Evolutionary conservation across 2,329 filamentous ascomycete species (phyloP).

Genomic region (Rhynchosporium secalis): DNA sequence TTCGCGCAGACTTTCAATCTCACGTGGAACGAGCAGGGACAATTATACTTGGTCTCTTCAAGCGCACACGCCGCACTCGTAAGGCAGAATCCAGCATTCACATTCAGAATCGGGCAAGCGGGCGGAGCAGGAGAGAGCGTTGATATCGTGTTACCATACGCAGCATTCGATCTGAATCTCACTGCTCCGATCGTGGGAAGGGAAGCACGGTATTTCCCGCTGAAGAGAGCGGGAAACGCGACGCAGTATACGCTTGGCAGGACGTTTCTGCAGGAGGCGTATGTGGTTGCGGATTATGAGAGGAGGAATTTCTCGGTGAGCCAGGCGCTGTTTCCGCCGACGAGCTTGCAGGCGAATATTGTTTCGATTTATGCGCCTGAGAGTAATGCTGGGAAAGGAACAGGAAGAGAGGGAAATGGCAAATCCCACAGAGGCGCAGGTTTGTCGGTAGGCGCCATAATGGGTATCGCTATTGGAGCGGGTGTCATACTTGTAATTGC

Average conservation of each 20-base stretch:
- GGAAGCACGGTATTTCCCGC: slow-evolving; percentile 41
- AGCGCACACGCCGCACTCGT: slow-evolving; percentile 30
- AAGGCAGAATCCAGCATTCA: slow-evolving; percentile 38
- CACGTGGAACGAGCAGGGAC: slow-evolving; percentile 39
- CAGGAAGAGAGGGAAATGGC: too few relatives aligned
- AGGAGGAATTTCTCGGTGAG: slow-evolving; percentile 41
- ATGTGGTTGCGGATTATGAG: slow-evolving; percentile 43
- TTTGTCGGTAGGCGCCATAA: neutral
- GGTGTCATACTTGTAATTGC: neutral
- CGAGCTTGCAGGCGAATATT: neutral
- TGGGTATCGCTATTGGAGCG: neutral
- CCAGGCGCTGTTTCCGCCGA: slow-evolving; percentile 12
- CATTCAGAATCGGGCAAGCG: slow-evolving; percentile 39
- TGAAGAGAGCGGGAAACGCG: slow-evolving; percentile 39
- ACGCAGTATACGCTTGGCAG: slow-evolving; percentile 43
- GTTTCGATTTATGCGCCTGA: neutral
- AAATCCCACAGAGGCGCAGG: neutral
- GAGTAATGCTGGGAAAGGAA: neutral
- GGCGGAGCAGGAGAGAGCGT: slow-evolving; percentile 33
- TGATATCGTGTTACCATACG: slow-evolving; percentile 41
- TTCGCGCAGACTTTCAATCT: slow-evolving; percentile 42
- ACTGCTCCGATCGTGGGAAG: slow-evolving; percentile 38
- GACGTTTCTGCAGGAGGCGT: slow-evolving; percentile 44
- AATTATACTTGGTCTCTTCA: slow-evolving; percentile 40
- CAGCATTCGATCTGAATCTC: slow-evolving; percentile 41